These are phyloP conservation scores for Collybia mongolica DNA, from an alignment of 768 basidiomycete genomes.

Conservation along the genomic window DNA sequence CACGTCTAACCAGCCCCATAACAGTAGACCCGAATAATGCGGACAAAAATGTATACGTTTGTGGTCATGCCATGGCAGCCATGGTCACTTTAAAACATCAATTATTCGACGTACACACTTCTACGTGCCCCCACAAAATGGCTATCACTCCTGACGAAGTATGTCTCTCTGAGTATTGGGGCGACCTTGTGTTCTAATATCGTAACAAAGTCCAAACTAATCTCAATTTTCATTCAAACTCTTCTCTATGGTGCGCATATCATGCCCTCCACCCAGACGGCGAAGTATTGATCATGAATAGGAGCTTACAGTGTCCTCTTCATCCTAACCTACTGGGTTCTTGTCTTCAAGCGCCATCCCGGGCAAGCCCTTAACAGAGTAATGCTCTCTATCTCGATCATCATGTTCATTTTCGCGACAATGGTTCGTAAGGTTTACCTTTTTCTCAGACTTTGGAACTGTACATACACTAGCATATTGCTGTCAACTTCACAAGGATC, in stretches of 20 bases:
- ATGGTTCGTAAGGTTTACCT: conserved; percentile 18
- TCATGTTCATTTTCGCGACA: conserved; percentile 30
- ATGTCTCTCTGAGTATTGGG: neutral
- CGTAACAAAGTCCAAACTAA: conserved; percentile 16
- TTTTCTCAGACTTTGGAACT: too few relatives aligned
- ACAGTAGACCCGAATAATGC: too few relatives aligned
- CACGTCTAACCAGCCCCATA: too few relatives aligned
- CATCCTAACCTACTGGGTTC: conserved; percentile 25
- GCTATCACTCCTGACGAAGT: conserved; percentile 12
- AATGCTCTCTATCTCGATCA: conserved; percentile 28
- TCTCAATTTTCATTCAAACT: conserved; percentile 23
- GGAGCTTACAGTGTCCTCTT: conserved; percentile 29
- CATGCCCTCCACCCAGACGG: neutral
- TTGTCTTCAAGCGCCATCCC: conserved; percentile 21
- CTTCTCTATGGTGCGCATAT: conserved; percentile 21
- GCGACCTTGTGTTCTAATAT: neutral
- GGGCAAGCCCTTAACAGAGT: conserved; percentile 25
- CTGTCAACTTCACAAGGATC: conserved; percentile 32
- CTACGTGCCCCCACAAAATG: neutral
- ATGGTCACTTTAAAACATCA: too few relatives aligned
- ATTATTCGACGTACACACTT: too few relatives aligned
- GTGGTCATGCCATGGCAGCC: too few relatives aligned
- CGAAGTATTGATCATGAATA: conserved; percentile 1
- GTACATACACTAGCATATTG: conserved; percentile 27
- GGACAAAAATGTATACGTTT: too few relatives aligned